A percentile compares a stretch with the other conserved stretches of the same genome.
phyloP scores from a whole-genome alignment of 345 rosid genomes.

The Angophora floribunda region DNA sequence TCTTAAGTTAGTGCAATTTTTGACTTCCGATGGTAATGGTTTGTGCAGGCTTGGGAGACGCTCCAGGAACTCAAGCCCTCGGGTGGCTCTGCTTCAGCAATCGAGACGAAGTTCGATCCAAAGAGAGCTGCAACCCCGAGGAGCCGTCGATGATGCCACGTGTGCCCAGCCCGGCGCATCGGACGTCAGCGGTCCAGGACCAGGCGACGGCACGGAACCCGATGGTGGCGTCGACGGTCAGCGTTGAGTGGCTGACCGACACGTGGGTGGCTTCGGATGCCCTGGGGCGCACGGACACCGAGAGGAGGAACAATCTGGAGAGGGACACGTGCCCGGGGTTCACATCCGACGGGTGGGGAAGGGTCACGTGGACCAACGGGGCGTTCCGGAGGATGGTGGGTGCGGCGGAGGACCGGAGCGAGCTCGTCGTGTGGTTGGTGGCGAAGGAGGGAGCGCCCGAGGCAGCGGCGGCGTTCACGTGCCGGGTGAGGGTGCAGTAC shows the following conservation, averaged over 20 bases:
- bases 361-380: conserved; percentile 36
- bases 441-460: not conserved
- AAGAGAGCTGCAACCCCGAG: not conserved
- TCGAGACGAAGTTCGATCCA: not conserved
- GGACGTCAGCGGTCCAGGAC: not conserved
- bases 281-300: conserved; percentile 21
- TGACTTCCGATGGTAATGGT: not conserved
- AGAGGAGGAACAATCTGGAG: conserved; percentile 12
- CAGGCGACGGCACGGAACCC: not conserved
- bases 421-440: not conserved
- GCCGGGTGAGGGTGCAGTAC: conserved; percentile 28
- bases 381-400: conserved; percentile 28
- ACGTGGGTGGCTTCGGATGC: conserved; percentile 6
- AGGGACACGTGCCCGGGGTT: conserved; percentile 43
- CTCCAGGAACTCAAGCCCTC: not conserved
- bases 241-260: conserved; percentile 22
- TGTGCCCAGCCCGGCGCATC: not conserved
- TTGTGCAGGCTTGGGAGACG: not conserved
- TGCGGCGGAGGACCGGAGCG: not conserved
- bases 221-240: conserved; percentile 20
- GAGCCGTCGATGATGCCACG: not conserved
- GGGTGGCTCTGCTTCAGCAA: not conserved
- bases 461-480: conserved; percentile 11
- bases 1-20: not conserved
- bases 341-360: conserved; percentile 21